Evolutionary conservation across 2,329 filamentous ascomycete genomes (phyloP), one percentile per base, ranked within the genome.

Genomic region (Colletotrichum camelliae): DNA sequence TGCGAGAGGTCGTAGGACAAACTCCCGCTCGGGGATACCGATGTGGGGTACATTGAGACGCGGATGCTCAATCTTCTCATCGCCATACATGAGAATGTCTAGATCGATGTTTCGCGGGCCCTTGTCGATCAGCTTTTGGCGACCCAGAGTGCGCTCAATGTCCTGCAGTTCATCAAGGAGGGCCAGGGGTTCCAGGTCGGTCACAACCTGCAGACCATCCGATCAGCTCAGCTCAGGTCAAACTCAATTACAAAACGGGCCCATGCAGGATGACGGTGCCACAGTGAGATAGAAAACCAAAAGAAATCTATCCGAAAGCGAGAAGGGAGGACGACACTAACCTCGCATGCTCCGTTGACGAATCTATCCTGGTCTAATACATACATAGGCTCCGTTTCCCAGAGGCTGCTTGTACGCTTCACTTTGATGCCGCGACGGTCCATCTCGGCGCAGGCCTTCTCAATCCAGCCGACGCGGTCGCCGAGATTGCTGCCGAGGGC

Each of bases 331-430:
- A 64, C n/a, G 24, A 64, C 65, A 88, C 92, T 83, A 84, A 97
- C 96, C 92, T 98, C 95, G 84, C 95, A 98, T 73, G 93, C 96
- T 24, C 96, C 97, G 82, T 99, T 99, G 64, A 98, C 87, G 82
- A 99, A 99, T 35, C 91, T 91, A 77, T 93, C 93, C 84, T 99
- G 97, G 77, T 98, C 94, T 77, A 94, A 87, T 78, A 98, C 94
- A 84, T 99, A 99, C 97, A 99, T 99, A 27, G 97, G 95, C 80
- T 95, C 93, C 5, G 96, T 99, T 86, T 98, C 96, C 91, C 97
- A 99, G 4, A 99, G 88, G 77, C 93, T 94, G 83, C 96, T 98
- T 0, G 96, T 98, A 80, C 93, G 90, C 80, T 92, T 89, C 52
- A 99, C 90, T 69, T 86, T 91, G 81, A 98, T 95, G 39, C 92